Evolutionary conservation across 2,329 filamentous ascomycete species (phyloP).

Genomic region (Mariannaea elegans): DNA sequence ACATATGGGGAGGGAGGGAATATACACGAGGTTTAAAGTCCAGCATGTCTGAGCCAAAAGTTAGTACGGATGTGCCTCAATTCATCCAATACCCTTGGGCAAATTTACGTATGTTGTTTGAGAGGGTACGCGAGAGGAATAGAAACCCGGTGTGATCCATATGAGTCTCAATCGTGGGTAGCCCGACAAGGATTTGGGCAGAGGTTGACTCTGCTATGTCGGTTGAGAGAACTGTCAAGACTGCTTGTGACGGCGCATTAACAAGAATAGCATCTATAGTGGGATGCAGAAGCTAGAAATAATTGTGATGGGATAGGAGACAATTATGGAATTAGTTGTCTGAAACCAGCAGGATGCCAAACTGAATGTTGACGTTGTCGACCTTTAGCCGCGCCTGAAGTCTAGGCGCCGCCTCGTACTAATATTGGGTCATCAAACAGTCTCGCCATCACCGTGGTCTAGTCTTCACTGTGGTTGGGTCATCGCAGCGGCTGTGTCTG

Average conservation of each 20-base stretch:
- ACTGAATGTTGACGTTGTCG: no score
- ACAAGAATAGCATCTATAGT: background rate
- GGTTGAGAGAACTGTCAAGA: constrained; percentile 12
- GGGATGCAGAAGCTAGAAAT: no score
- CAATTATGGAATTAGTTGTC: no score
- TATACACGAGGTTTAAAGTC: constrained; percentile 3
- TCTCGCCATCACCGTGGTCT: no score
- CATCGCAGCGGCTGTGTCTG: no score
- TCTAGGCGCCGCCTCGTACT: no score
- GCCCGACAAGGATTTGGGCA: constrained; percentile 18
- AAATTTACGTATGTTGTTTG: constrained; percentile 8
- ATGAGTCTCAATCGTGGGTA: constrained; percentile 5
- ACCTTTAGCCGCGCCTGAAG: no score
- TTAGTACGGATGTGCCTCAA: constrained; percentile 2
- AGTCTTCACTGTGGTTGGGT: no score
- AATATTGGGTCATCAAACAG: no score
- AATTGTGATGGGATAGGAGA: no score
- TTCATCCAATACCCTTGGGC: constrained; percentile 6
- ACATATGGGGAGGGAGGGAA: background rate
- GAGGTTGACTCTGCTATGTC: constrained; percentile 10
- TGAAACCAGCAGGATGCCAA: no score
- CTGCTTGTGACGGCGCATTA: constrained; percentile 2
- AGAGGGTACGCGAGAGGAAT: constrained; percentile 4
- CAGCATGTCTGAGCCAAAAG: constrained; percentile 3
- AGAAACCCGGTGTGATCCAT: background rate